Evolutionary conservation across 441 rosid species (phyloP).

Genomic region (Theobroma grandiflorum): DNA sequence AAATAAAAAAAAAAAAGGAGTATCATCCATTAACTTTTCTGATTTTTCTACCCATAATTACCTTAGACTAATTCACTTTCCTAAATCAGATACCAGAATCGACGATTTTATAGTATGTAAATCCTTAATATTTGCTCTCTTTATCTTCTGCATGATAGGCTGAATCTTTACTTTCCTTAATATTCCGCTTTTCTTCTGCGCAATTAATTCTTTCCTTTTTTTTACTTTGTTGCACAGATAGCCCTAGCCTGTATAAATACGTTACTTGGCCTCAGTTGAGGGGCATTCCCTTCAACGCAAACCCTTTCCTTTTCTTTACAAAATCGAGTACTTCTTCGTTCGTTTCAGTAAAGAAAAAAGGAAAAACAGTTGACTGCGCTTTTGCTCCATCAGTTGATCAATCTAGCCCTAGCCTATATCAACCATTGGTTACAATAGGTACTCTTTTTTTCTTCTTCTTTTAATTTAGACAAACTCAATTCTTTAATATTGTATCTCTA

Average conservation of each 20-base stretch:
- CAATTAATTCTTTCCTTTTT: neutral
- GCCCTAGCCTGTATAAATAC: conserved; percentile 13
- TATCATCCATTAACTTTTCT: neutral
- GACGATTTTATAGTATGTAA: neutral
- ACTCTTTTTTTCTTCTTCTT: neutral
- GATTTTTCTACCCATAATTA: neutral
- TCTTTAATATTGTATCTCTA: too few relatives aligned
- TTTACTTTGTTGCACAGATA: neutral
- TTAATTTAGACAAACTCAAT: neutral
- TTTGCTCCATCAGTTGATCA: neutral
- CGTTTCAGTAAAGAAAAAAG: neutral
- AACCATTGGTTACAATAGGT: neutral
- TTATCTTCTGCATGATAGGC: neutral
- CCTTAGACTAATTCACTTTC: neutral
- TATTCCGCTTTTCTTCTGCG: neutral
- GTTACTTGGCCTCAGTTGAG: neutral
- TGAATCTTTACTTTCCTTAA: neutral
- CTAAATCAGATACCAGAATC: conserved; percentile 1
- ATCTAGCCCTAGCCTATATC: neutral
- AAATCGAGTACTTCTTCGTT: neutral
- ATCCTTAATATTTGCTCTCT: neutral
- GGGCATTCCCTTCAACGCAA: neutral
- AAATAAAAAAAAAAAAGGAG: too few relatives aligned
- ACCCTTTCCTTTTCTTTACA: neutral
- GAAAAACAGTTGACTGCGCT: neutral